Conservation (phyloP, 257 asterid genomes). For the Ajuga chamaepitys region DNA sequence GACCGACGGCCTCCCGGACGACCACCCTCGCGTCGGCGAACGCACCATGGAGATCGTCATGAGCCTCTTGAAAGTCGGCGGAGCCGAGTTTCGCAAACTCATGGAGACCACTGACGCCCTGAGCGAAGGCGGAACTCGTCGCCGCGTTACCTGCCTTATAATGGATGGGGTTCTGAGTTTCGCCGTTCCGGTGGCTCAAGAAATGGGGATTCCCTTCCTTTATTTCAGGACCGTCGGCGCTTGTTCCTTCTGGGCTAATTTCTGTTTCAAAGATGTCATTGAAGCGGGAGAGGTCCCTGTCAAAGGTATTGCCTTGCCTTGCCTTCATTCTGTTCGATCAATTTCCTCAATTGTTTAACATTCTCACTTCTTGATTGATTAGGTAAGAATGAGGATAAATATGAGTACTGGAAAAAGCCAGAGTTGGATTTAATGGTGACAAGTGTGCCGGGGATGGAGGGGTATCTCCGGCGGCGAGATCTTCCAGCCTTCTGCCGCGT, state of each 20-base stretch:
- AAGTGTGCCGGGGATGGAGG: slow-evolving; percentile 39
- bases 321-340: too few relatives aligned
- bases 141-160: slow-evolving; percentile 40
- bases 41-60: slow-evolving; percentile 29
- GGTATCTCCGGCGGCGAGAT: slow-evolving; percentile 31
- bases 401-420: slow-evolving; percentile 18
- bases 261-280: slow-evolving; percentile 36
- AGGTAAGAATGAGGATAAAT: slow-evolving; percentile 41
- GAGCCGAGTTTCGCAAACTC: slow-evolving; percentile 22
- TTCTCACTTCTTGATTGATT: not conserved
- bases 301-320: not conserved
- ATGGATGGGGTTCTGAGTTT: slow-evolving; percentile 54
- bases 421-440: slow-evolving; percentile 30
- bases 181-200: slow-evolving; percentile 52
- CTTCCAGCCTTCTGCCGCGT: slow-evolving; percentile 24
- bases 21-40: slow-evolving; percentile 48
- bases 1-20: slow-evolving; percentile 46
- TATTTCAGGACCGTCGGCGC: slow-evolving; percentile 47
- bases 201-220: slow-evolving; percentile 47
- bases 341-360: not conserved
- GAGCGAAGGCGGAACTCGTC: slow-evolving; percentile 14
- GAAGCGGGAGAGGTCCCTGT: slow-evolving; percentile 55
- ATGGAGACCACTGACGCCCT: slow-evolving; percentile 35
- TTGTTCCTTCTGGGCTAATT: slow-evolving; percentile 51
- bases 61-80: slow-evolving; percentile 36